Evolutionary conservation across 768 basidiomycete genomes (phyloP), one percentile per base, ranked within the genome.

Genomic region (Sporobolomyces pararoseus): DNA sequence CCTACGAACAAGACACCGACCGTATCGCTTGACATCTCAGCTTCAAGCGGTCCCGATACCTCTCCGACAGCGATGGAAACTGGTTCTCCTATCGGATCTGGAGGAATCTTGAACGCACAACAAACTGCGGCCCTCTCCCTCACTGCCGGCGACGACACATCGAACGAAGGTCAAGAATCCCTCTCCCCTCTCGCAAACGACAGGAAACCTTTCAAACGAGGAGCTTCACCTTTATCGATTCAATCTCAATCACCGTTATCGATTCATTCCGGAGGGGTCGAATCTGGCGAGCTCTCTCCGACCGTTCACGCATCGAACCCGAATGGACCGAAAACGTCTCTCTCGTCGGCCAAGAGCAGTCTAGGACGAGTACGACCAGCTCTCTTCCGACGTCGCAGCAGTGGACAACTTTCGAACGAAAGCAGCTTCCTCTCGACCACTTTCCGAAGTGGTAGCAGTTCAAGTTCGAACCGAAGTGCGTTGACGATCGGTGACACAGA

Each of bases 401-500:
- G 65, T 47, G 72, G 72, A 5, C 72, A 73, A 39, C 62, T 73
- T 12, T 49, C 50, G 35, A 63, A 42, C 34, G 68, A 69, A 51
- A 55, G 67, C 5, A 42, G 67, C 21, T 65, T 62, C 60, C 42
- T 62, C 16, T 52, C 44, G 21, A 27, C 5, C 16, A 53, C 49
- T 51, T 52, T 37, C 44, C 52, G 63, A 19, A 68, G 68, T 39
- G 63, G 68, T 2, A 61, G 65, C 35, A 69, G 67, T 34, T 66
- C 70, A 27, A 67, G 65, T 37, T 54, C 57, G 32, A 66, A 62
- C 3, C 51, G 23, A 13, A 73, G 65, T 37, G 55, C 34, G 23
- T n/a, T 53, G 1, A 52, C 59, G 12, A 50, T 63, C 13, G 63
- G 35, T 4, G 77, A 77, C 29, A 66, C 62, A 16, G 77, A 77